phyloP scores from a whole-genome alignment of 306 rosid genomes.

The Vigna hirtella region DNA sequence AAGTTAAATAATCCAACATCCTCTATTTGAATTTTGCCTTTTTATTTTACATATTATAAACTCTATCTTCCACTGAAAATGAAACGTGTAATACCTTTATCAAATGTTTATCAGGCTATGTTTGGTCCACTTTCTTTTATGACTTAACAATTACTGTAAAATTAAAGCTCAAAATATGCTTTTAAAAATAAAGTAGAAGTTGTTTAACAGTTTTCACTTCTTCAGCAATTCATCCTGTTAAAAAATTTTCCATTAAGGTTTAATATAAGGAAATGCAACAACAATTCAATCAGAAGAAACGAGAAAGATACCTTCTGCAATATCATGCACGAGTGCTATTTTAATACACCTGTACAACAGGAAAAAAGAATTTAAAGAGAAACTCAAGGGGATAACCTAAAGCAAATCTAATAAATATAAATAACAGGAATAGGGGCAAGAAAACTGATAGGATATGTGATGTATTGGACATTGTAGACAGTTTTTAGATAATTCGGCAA shows the following conservation, averaged over 20 bases:
- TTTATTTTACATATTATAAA: slow-evolving; percentile 25
- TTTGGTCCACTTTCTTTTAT: neutral
- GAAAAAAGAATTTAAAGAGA: slow-evolving; percentile 42
- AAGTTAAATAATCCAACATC: slow-evolving; percentile 19
- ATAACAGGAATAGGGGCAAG: slow-evolving; percentile 25
- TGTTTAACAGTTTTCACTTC: neutral
- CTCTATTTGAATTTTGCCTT: neutral
- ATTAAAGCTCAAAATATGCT: neutral
- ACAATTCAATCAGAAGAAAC: slow-evolving; percentile 25
- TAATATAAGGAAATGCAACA: slow-evolving; percentile 2
- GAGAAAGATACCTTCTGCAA: slow-evolving; percentile 81
- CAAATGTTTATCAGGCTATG: slow-evolving; percentile 2
- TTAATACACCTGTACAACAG: slow-evolving; percentile 77
- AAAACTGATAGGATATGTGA: neutral
- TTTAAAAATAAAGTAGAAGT: neutral
- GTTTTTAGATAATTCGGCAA: no score
- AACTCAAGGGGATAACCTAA: slow-evolving; percentile 32
- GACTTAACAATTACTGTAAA: neutral
- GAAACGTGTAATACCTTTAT: neutral
- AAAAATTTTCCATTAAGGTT: slow-evolving; percentile 16
- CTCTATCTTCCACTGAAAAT: slow-evolving; percentile 3
- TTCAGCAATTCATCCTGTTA: slow-evolving; percentile 22
- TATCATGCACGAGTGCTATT: slow-evolving; percentile 94
- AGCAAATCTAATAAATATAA: slow-evolving; percentile 12
- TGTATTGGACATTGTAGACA: no score